Percentiles rank a stretch among this genome's conserved stretches.
phyloP scores from a whole-genome alignment of 305 asterid genomes.

The Striga hermonthica region DNA sequence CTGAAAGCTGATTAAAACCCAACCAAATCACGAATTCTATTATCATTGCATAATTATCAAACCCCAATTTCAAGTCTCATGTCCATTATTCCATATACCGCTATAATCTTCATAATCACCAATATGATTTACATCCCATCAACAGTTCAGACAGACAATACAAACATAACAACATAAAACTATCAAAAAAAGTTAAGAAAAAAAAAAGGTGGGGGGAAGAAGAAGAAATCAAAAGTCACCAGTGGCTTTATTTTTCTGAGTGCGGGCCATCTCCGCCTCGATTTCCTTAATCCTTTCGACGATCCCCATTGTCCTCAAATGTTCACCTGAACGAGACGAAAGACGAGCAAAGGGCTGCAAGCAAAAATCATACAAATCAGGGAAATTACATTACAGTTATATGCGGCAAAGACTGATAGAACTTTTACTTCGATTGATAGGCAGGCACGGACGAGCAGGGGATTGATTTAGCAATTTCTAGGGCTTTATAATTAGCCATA shows the following conservation, averaged over 20 bases:
- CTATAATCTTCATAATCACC: no score
- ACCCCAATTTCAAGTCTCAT: conserved; percentile 1
- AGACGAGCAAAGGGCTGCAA: background rate
- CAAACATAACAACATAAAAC: background rate
- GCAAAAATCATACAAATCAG: no score
- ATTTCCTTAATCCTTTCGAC: conserved; percentile 89
- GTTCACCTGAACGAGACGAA: conserved; percentile 39
- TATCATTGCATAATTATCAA: background rate
- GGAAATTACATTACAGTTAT: no score
- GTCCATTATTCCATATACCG: background rate
- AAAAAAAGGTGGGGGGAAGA: background rate
- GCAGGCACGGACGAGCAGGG: no score
- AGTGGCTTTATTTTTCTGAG: conserved; percentile 98
- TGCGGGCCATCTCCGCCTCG: conserved; percentile 98
- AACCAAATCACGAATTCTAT: background rate
- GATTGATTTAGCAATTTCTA: no score
- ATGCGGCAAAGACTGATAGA: no score
- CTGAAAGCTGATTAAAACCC: background rate
- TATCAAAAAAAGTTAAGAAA: background rate
- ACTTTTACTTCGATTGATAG: no score
- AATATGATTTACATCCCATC: no score
- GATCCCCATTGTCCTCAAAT: conserved; percentile 72
- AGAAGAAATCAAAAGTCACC: conserved; percentile 39
- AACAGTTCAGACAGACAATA: background rate
- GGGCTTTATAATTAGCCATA: no score